A percentile compares a stretch with the other conserved stretches of the same genome.
Evolutionary conservation across 495 filamentous ascomycete genomes (phyloP).

Genomic region (Aspergillus biplanus): DNA sequence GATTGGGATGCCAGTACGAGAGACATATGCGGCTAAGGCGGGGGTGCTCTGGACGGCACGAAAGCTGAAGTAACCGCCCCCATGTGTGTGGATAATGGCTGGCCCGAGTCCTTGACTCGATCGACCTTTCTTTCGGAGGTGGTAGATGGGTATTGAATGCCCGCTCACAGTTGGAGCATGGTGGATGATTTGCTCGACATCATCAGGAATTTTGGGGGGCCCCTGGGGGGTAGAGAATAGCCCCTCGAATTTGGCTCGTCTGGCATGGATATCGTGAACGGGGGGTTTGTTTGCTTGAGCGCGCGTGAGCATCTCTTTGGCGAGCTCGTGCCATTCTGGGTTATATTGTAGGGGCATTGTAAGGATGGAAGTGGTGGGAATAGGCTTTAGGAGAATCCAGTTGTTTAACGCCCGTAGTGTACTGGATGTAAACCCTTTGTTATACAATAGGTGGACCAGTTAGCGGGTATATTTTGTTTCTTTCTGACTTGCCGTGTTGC

Average conservation of each 20-base stretch:
- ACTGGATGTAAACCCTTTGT: no score
- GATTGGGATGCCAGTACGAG: background rate
- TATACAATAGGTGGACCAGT: no score
- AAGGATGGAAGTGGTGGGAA: background rate
- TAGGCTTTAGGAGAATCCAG: background rate
- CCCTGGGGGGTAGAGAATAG: background rate
- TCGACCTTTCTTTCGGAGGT: background rate
- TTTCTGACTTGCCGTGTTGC: no score
- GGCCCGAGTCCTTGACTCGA: background rate
- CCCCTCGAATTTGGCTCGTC: background rate
- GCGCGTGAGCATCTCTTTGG: background rate
- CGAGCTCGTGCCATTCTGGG: background rate
- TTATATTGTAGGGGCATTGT: conserved; percentile 1
- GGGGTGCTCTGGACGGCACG: background rate
- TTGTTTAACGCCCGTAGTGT: no score
- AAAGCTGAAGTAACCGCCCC: conserved; percentile 2
- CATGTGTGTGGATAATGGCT: conserved; percentile 2
- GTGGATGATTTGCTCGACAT: background rate
- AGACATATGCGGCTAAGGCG: background rate
- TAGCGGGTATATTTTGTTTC: no score
- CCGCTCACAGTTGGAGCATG: background rate
- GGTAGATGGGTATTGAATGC: conserved; percentile 3
- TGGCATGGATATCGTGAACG: background rate
- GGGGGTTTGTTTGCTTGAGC: background rate
- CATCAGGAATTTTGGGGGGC: background rate